These are phyloP conservation scores for Recurvomyces mirabilis DNA, from an alignment of 495 filamentous ascomycete species.

Conservation along the genomic window DNA sequence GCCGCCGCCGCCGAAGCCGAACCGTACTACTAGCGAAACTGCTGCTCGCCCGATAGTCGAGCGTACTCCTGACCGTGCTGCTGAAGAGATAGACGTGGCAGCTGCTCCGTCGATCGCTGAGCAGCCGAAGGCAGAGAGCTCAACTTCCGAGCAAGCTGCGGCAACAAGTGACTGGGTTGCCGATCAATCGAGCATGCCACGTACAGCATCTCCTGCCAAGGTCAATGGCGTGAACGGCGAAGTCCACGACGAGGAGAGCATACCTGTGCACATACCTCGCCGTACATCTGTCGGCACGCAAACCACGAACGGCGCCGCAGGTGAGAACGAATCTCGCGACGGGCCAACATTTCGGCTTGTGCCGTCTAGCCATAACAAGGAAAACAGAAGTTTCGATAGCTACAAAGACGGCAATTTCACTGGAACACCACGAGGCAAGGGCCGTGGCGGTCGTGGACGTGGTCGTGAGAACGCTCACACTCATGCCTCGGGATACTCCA, in stretches of 20 bases:
- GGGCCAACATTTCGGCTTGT: constrained; percentile 4
- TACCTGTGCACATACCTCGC: constrained; percentile 19
- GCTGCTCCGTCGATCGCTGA: too few relatives aligned
- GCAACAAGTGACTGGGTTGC: constrained; percentile 1
- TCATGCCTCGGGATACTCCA: constrained; percentile 15
- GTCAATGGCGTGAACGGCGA: too few relatives aligned
- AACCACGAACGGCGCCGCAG: constrained; percentile 20
- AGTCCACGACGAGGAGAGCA: constrained; percentile 7
- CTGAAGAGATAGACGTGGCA: too few relatives aligned
- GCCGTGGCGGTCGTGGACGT: constrained; percentile 23
- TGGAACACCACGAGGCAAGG: constrained; percentile 13
- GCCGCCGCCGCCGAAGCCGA: constrained; percentile 12
- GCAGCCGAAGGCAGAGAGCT: background rate
- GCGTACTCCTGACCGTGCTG: background rate
- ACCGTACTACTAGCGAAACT: constrained; percentile 7
- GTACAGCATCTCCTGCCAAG: constrained; percentile 4
- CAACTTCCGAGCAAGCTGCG: too few relatives aligned
- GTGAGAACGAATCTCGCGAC: background rate
- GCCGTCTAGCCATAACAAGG: constrained; percentile 1
- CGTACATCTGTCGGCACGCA: constrained; percentile 27
- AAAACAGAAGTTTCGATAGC: constrained; percentile 5
- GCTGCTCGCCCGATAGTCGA: background rate
- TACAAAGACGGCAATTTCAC: constrained; percentile 1
- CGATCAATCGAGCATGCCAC: background rate
- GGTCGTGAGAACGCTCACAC: constrained; percentile 18